These are phyloP conservation scores for Clarireedia monteithiana DNA, from an alignment of 2,329 filamentous ascomycete species.

Conservation along the genomic window DNA sequence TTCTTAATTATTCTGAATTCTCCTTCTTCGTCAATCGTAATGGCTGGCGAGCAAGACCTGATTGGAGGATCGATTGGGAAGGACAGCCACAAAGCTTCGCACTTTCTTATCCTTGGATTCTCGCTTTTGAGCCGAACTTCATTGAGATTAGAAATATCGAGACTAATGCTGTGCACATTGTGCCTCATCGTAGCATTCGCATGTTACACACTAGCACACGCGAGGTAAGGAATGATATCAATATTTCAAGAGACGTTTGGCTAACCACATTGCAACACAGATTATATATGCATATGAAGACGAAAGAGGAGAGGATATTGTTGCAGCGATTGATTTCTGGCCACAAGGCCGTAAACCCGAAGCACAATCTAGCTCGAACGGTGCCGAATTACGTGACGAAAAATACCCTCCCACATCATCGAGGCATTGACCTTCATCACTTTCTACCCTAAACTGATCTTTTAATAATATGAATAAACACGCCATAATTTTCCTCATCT, in stretches of 20 bases:
- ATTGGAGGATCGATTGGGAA: conserved; percentile 98
- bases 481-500: conserved; percentile 8
- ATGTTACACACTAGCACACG: conserved; percentile 96
- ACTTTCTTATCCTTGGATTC: conserved; percentile 90
- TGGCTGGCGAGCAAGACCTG: conserved; percentile 89
- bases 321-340: conserved; percentile 97
- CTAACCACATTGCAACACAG: conserved; percentile 37
- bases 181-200: conserved; percentile 91
- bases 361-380: conserved; percentile 13
- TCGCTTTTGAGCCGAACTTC: conserved; percentile 95
- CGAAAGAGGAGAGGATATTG: conserved; percentile 84
- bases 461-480: conserved; percentile 7
- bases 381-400: conserved; percentile 15
- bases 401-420: conserved; percentile 20
- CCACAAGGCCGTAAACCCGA: conserved; percentile 28
- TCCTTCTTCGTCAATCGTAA: conserved; percentile 99
- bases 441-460: neutral
- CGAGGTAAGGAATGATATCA: conserved; percentile 58
- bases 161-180: conserved; percentile 88
- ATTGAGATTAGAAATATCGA: conserved; percentile 96
- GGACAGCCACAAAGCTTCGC: conserved; percentile 88
- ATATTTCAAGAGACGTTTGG: neutral
- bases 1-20: conserved; percentile 97
- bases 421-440: conserved; percentile 16
- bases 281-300: conserved; percentile 98